Percentiles rank a stretch among this genome's conserved stretches.
phyloP scores from a whole-genome alignment of 352 stramenopile species.

The Pythium sukuiense region DNA sequence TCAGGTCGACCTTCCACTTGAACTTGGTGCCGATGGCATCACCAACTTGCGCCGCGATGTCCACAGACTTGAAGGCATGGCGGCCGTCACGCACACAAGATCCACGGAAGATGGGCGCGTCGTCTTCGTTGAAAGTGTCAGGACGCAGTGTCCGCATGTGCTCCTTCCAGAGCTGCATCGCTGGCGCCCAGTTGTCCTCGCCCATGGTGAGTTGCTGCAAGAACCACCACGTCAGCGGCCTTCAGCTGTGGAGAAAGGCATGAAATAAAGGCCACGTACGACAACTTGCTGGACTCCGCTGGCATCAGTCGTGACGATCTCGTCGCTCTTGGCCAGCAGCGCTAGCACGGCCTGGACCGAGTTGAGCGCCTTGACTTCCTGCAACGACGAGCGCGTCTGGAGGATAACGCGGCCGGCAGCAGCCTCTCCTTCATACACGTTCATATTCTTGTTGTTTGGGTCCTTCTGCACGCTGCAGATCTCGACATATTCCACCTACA shows the following conservation, averaged over 20 bases:
- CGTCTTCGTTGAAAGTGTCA: conserved; percentile 10
- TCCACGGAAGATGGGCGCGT: conserved; percentile 56
- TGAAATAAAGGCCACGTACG: conserved; percentile 28
- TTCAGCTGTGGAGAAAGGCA: neutral
- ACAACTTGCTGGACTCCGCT: conserved; percentile 60
- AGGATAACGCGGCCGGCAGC: conserved; percentile 69
- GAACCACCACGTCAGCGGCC: neutral
- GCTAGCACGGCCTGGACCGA: conserved; percentile 62
- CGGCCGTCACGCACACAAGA: conserved; percentile 80
- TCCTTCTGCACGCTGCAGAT: conserved; percentile 72
- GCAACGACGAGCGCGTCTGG: conserved; percentile 48
- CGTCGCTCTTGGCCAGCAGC: conserved; percentile 55
- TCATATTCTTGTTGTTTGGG: conserved; percentile 44
- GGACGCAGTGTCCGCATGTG: conserved; percentile 33
- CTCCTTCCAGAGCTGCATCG: conserved; percentile 58
- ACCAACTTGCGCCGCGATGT: conserved; percentile 60
- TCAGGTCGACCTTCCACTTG: conserved; percentile 62
- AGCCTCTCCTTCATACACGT: conserved; percentile 74
- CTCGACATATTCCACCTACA: conserved; percentile 57
- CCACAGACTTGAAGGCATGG: conserved; percentile 71
- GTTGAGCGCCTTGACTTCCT: conserved; percentile 48
- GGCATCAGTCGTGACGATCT: conserved; percentile 49
- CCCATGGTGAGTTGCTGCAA: conserved; percentile 16
- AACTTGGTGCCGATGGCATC: conserved; percentile 56
- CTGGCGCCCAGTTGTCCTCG: conserved; percentile 49